Base-by-base conservation (phyloP, 2,329 filamentous ascomycete genomes). In the Fusarium siculi region DNA sequence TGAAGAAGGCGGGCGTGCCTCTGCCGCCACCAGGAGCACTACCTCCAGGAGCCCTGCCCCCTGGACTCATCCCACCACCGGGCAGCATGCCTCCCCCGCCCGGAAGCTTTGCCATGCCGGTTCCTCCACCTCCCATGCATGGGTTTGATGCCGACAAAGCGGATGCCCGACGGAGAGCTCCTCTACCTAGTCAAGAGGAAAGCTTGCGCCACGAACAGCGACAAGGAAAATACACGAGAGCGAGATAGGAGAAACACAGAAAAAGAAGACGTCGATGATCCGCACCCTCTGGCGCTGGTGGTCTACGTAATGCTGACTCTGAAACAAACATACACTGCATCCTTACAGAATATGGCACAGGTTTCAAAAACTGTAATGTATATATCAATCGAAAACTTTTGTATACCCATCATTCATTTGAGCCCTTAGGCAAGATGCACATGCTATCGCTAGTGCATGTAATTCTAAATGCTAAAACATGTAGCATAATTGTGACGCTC, bases 111-210 rank as follows among this genome's bases (percentile, higher is more conserved):
- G 58, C 75, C 11, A 72, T 82, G 52, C 81, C 79, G 2, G 77
- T 81, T 52, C 81, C 82, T 34, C 85, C 80, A 65, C 85, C 78
- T 72, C 84, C 74, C 62, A 79, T 85, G 71, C 81, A 84, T 25
- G 79, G 81, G 23, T 72, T 70, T 43, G 76, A 78, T 9, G 79
- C 66, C 57, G 79, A 81, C 65, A 78, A 82, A 64, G 76, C 80
- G 16, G 74, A 76, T n/a, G 18, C 77, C 39, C 80, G 82, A 9
- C 83, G 90, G 23, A 87, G 92, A 68, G 93, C 88, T 10, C 94
- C 93, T 14, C 82, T 97, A 47, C 94, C 94, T 0, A 95, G 93
- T 79, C 94, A 97, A 82, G 90, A 93, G 79, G 94, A 96, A 80
- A 95, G 93, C 75, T 82, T 97, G 75, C 89, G 91, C 75, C 90